Base-by-base conservation (phyloP, 2,329 filamentous ascomycete genomes). In the Xylaria digitata region DNA sequence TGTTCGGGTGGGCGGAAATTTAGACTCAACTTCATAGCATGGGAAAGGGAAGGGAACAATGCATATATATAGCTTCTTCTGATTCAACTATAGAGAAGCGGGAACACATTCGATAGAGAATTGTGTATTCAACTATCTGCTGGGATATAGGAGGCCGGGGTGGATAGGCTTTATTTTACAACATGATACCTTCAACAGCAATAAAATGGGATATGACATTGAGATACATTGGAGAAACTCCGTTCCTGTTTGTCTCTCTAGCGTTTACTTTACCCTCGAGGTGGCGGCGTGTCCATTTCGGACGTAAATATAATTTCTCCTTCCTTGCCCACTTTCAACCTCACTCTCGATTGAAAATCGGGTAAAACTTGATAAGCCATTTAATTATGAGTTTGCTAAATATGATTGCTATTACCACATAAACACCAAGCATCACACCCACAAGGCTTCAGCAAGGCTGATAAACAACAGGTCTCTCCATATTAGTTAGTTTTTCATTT, bases 1-100 rank as follows among this genome's bases (percentile, higher is more conserved):
- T 68, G 58, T 70, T 63, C 8, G 23, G 65, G 40, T 30, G 34
- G 61, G 61, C 21, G 21, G 57, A 34, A 48, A 40, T 61, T 55
- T 67, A 65, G 65, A 65, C 61, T 69, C 67, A 67, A 67, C 67
- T 64, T 67, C 67, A 67, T 53, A 21, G 45, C 61, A 63, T 61
- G 32, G 53, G 59, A 52, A 57, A 37, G 45, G 34, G n/a, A 67
- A 30, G 32, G 45, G 17, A 37, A 58, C 23, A 63, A 59, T 59
- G 66, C 65, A 63, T 40, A 40, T 40, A 40, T 15, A 40, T 66
- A 64, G 61, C 62, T 59, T 61, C 65, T 53, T 68, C 68, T 64
- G 54, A 68, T 70, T 70, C 68, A 70, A 70, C 68, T 65, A 70
- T 62, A 70, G 66, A 70, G 60, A 42, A 55, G 63, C 54, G 60